Evolutionary conservation across 768 basidiomycete genomes (phyloP).

Genomic region (Leccinum rimulosum): DNA sequence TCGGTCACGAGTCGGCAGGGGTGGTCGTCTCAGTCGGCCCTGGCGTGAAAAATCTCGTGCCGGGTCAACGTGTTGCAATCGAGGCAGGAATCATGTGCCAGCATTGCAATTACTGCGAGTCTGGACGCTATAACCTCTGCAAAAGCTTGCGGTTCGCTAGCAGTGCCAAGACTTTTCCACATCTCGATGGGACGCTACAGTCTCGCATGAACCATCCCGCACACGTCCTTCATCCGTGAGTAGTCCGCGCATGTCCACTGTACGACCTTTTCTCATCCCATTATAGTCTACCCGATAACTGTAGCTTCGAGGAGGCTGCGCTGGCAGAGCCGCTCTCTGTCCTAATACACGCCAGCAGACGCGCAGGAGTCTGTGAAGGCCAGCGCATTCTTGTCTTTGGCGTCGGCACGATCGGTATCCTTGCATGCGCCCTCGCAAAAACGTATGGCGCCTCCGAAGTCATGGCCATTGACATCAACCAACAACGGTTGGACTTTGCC

Average conservation of each 20-base stretch:
- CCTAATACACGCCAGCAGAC: conserved; percentile 62
- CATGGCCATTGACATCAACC: conserved; percentile 85
- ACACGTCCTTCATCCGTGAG: conserved; percentile 83
- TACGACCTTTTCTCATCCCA: conserved; percentile 12
- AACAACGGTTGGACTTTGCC: conserved; percentile 76
- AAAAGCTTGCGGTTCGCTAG: conserved; percentile 85
- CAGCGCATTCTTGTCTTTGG: conserved; percentile 87
- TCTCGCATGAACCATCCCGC: conserved; percentile 87
- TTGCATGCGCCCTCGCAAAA: conserved; percentile 79
- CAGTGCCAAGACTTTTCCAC: conserved; percentile 89
- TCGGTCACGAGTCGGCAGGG: conserved; percentile 94
- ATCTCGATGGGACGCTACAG: conserved; percentile 90
- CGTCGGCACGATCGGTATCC: conserved; percentile 89
- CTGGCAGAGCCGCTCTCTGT: conserved; percentile 95
- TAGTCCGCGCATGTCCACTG: conserved; percentile 14
- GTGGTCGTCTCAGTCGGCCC: conserved; percentile 80
- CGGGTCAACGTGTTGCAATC: conserved; percentile 89
- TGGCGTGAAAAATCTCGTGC: conserved; percentile 56
- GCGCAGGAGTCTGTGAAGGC: conserved; percentile 44
- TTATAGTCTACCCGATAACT: conserved; percentile 67
- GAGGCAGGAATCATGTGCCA: conserved; percentile 92
- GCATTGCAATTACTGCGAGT: conserved; percentile 62
- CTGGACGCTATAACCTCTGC: conserved; percentile 92
- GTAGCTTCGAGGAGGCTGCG: conserved; percentile 78
- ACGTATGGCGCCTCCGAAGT: conserved; percentile 67